Evolutionary conservation across 148 eudicot genomes (phyloP).

Genomic region (Amaranthus cruentus): DNA sequence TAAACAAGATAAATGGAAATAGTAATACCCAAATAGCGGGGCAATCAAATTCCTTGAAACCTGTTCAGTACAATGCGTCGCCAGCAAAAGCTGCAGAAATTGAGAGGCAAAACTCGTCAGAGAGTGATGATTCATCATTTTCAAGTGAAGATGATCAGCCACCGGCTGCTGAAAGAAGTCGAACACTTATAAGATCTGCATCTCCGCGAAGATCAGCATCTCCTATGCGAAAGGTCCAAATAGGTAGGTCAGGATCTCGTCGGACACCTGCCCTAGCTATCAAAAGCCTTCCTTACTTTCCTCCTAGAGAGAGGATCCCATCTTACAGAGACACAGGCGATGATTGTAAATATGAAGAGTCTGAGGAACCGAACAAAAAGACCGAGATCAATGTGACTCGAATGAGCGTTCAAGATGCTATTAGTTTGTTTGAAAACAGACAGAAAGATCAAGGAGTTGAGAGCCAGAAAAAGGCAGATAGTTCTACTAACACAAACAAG

Average conservation of each 20-base stretch:
- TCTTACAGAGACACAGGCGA: constrained; percentile 38
- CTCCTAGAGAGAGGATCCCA: constrained; percentile 55
- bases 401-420: constrained; percentile 95
- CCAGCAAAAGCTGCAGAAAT: constrained; percentile 85
- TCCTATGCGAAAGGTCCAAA: constrained; percentile 91
- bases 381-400: constrained; percentile 55
- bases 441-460: constrained; percentile 60
- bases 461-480: constrained; percentile 44
- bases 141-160: constrained; percentile 74
- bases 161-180: constrained; percentile 72
- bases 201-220: constrained; percentile 98
- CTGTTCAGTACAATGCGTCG: constrained; percentile 68
- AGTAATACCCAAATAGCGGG: constrained; percentile 16
- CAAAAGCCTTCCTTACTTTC: constrained; percentile 64
- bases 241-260: constrained; percentile 85
- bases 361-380: constrained; percentile 45
- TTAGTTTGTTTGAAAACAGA: constrained; percentile 85
- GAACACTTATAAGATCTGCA: constrained; percentile 66
- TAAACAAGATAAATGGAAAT: constrained; percentile 26
- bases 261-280: constrained; percentile 75
- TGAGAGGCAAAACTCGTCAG: constrained; percentile 67
- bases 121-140: constrained; percentile 56
- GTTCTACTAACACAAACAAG: constrained; percentile 45
- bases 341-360: constrained; percentile 56
- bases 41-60: constrained; percentile 31